Percentiles rank a stretch among this genome's conserved stretches.
These are phyloP conservation scores for Ophiorrhiza pumila DNA, from an alignment of 257 asterid species.

Conservation along the genomic window DNA sequence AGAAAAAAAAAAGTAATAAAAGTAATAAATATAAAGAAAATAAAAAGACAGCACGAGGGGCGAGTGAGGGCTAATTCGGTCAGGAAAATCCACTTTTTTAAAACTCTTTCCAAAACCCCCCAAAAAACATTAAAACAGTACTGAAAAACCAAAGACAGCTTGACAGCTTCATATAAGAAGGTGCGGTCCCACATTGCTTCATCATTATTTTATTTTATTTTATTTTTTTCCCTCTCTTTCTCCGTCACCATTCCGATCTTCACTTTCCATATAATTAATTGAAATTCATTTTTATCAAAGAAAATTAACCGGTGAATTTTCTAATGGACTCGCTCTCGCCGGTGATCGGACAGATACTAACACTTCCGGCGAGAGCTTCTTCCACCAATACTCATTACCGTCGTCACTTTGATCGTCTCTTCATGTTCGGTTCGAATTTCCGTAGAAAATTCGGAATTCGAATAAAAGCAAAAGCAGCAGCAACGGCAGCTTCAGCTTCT, in stretches of 20 bases:
- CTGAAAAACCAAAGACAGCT: neutral
- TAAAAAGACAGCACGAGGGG: neutral
- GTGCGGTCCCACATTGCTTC: no score
- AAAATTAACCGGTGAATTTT: neutral
- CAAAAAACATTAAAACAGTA: no score
- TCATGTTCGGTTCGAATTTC: conserved; percentile 1
- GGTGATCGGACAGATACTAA: conserved; percentile 42
- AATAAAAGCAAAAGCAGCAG: conserved; percentile 23
- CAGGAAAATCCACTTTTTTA: neutral
- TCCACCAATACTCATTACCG: neutral
- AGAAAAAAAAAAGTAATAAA: neutral
- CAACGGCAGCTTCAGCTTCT: neutral
- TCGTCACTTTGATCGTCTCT: conserved; percentile 22
- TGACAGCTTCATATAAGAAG: conserved; percentile 7
- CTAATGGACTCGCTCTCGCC: conserved; percentile 58
- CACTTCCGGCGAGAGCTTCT: conserved; percentile 20
- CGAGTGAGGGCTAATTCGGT: neutral
- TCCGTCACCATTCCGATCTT: conserved; percentile 55
- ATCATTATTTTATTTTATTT: neutral
- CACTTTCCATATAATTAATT: neutral
- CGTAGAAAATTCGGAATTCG: conserved; percentile 29
- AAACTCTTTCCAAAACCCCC: neutral
- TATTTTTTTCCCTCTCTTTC: conserved; percentile 35
- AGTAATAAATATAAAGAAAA: neutral
- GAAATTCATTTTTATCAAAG: neutral